Percentiles rank a stretch among this genome's conserved stretches.
phyloP scores from a whole-genome alignment of 2,329 filamentous ascomycete species.

The Biscogniauxia mediterranea region DNA sequence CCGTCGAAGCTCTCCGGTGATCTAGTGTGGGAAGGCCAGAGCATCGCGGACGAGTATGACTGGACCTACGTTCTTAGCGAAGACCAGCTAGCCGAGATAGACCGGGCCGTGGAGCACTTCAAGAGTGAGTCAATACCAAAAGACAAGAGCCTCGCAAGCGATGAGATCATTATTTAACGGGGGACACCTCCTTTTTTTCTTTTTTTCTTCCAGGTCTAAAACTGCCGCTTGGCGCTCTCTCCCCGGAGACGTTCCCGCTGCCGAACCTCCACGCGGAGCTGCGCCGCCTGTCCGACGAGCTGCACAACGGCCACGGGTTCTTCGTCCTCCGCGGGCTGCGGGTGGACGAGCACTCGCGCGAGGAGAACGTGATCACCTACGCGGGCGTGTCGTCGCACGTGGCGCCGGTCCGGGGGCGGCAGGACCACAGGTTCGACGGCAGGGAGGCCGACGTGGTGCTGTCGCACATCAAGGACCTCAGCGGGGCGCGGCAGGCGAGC shows the following conservation, averaged over 20 bases:
- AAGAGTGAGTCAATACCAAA: constrained; percentile 31
- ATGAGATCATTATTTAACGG: background rate
- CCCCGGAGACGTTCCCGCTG: constrained; percentile 53
- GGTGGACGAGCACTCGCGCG: constrained; percentile 49
- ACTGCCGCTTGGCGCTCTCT: constrained; percentile 42
- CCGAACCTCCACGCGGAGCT: constrained; percentile 49
- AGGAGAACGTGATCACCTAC: constrained; percentile 60
- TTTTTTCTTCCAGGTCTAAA: constrained; percentile 9
- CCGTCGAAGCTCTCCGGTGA: constrained; percentile 46
- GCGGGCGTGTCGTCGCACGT: constrained; percentile 59
- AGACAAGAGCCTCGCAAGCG: background rate
- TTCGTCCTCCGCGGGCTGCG: constrained; percentile 58
- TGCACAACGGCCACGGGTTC: constrained; percentile 60
- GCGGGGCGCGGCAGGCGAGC: constrained; percentile 22
- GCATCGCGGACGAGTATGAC: constrained; percentile 45
- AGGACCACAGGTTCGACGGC: constrained; percentile 47
- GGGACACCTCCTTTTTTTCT: background rate
- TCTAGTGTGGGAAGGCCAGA: constrained; percentile 57
- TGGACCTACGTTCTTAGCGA: constrained; percentile 52
- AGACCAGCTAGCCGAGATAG: constrained; percentile 49
- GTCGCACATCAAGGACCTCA: constrained; percentile 63
- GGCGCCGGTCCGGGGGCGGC: constrained; percentile 50
- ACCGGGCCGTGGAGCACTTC: constrained; percentile 41
- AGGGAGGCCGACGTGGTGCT: constrained; percentile 51
- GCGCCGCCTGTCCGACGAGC: constrained; percentile 49